phyloP scores from a whole-genome alignment of 768 basidiomycete genomes.

The Lactarius indigo region DNA sequence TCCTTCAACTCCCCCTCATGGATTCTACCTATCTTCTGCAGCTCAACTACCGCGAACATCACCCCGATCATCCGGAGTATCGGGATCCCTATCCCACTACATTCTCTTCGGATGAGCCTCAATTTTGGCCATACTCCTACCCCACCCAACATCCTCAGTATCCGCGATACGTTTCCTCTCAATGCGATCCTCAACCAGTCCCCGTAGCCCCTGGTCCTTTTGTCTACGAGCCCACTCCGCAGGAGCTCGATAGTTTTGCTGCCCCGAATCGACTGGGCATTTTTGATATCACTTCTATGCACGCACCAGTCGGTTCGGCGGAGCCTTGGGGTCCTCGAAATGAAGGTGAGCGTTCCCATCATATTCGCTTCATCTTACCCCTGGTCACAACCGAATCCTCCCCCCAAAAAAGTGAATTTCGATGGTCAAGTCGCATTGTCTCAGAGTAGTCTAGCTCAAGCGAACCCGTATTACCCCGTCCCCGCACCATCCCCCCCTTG shows the following conservation, averaged over 20 bases:
- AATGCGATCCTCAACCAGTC: constrained; percentile 12
- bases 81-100: constrained; percentile 6
- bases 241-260: background rate
- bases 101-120: constrained; percentile 13
- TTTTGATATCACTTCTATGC: constrained; percentile 18
- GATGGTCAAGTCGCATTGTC: background rate
- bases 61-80: constrained; percentile 12
- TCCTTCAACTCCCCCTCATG: background rate
- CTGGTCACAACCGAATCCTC: background rate
- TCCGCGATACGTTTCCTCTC: constrained; percentile 11
- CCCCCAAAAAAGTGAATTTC: background rate
- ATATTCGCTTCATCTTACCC: background rate
- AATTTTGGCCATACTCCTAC: constrained; percentile 21
- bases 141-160: background rate
- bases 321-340: constrained; percentile 15
- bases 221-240: background rate
- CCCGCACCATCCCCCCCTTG: constrained; percentile 15
- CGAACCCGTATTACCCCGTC: constrained; percentile 12
- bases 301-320: background rate
- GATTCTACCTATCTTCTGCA: constrained; percentile 15
- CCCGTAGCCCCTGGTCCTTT: background rate
- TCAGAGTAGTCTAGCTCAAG: constrained; percentile 8
- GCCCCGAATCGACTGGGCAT: constrained; percentile 14
- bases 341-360: background rate
- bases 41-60: constrained; percentile 14